Conservation (phyloP, 371 early-diverging fungal species). For the Blakeslea trispora region DNA sequence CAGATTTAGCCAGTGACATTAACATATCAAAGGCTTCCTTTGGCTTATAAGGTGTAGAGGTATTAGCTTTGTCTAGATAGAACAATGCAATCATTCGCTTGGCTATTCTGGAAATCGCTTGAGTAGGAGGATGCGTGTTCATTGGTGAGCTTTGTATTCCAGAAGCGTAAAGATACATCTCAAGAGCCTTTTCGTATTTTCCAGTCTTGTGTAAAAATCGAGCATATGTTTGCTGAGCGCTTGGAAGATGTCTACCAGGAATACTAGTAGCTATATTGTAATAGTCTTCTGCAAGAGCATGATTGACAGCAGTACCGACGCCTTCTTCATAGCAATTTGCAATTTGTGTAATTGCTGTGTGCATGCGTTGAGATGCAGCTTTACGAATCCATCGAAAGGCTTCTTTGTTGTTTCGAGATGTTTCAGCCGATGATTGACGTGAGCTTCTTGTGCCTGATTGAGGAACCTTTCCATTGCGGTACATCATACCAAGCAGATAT, state of each 20-base stretch:
- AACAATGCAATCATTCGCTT: conserved; percentile 43
- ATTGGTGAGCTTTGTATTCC: conserved; percentile 24
- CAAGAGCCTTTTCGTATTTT: conserved; percentile 31
- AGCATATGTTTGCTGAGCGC: conserved; percentile 49
- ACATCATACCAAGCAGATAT: conserved; percentile 44
- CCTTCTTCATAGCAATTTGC: conserved; percentile 76
- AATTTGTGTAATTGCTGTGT: conserved; percentile 67
- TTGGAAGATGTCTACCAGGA: conserved; percentile 38
- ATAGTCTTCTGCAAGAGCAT: conserved; percentile 55
- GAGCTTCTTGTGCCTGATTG: not conserved
- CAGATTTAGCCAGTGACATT: conserved; percentile 15
- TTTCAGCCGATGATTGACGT: conserved; percentile 2
- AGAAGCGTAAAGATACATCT: conserved; percentile 51
- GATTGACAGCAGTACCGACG: conserved; percentile 59
- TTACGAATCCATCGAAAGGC: conserved; percentile 68
- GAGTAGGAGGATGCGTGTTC: conserved; percentile 46
- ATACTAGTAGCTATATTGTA: conserved; percentile 63
- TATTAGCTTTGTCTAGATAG: conserved; percentile 38
- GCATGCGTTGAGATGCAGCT: conserved; percentile 63
- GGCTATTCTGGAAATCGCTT: conserved; percentile 20
- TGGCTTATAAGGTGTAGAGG: conserved; percentile 24
- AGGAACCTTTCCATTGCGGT: conserved; percentile 34
- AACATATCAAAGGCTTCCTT: conserved; percentile 36
- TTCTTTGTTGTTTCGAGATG: conserved; percentile 20
- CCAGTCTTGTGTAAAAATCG: conserved; percentile 36